A percentile compares a stretch with the other conserved stretches of the same genome.
These are phyloP conservation scores for Mortierella sp. DNA, from an alignment of 371 early-diverging fungal genomes.

Conservation along the genomic window DNA sequence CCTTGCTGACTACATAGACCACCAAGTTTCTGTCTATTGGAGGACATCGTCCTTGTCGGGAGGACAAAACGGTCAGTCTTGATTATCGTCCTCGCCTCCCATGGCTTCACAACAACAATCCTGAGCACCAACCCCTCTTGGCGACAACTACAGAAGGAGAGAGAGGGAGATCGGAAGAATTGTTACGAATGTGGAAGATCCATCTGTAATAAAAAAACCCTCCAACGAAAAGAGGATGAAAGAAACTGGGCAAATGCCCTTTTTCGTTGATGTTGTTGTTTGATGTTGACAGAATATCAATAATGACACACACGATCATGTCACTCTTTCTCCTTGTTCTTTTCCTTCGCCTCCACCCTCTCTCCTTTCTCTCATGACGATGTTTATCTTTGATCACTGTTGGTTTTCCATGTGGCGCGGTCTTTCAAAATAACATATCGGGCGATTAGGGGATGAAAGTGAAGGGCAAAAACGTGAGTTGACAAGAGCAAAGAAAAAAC, in stretches of 20 bases:
- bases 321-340: too few species aligned
- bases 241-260: not conserved
- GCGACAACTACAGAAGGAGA: too few species aligned
- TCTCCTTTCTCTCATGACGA: not conserved
- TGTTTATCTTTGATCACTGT: not conserved
- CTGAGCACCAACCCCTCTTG: not conserved
- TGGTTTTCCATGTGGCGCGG: constrained; percentile 8
- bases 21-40: too few species aligned
- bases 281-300: not conserved
- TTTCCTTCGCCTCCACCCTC: not conserved
- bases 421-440: not conserved
- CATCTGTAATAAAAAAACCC: not conserved
- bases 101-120: not conserved
- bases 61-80: not conserved
- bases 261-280: not conserved
- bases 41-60: not conserved
- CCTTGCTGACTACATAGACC: too few species aligned
- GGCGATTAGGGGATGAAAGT: too few species aligned
- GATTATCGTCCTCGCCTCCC: not conserved
- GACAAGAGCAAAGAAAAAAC: not conserved
- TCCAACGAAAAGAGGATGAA: not conserved
- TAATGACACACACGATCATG: too few species aligned
- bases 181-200: not conserved
- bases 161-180: not conserved
- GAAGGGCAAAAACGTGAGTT: not conserved